phyloP scores from a whole-genome alignment of 352 stramenopile species.

The Plasmopara muralis region DNA sequence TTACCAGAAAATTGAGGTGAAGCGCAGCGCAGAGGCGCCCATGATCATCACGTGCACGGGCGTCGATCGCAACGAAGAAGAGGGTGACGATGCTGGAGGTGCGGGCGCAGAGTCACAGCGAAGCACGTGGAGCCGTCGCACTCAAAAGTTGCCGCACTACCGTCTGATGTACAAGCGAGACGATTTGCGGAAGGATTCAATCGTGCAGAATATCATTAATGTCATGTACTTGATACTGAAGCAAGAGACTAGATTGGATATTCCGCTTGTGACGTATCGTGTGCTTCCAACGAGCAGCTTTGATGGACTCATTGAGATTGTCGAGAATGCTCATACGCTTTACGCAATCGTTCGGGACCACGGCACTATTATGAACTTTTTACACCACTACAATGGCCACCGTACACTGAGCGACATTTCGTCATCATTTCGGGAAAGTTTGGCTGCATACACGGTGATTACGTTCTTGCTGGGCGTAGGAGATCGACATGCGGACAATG shows the following conservation, averaged over 20 bases:
- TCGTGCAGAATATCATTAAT: conserved; percentile 87
- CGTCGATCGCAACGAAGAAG: conserved; percentile 67
- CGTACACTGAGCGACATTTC: conserved; percentile 82
- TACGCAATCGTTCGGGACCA: conserved; percentile 84
- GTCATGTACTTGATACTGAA: conserved; percentile 87
- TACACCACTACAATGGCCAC: conserved; percentile 82
- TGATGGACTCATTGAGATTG: conserved; percentile 81
- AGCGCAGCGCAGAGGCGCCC: conserved; percentile 72
- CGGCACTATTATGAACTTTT: conserved; percentile 75
- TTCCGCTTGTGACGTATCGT: conserved; percentile 81
- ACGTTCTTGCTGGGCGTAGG: conserved; percentile 99
- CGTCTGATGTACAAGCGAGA: conserved; percentile 86
- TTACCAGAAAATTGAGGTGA: conserved; percentile 69
- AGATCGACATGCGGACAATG: conserved; percentile 98
- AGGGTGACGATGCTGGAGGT: conserved; percentile 30
- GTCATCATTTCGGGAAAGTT: conserved; percentile 83
- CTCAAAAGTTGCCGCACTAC: conserved; percentile 45
- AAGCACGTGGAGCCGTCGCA: conserved; percentile 27
- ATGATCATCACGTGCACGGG: conserved; percentile 79
- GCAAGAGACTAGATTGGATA: conserved; percentile 71
- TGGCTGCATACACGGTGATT: conserved; percentile 98
- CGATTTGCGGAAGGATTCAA: conserved; percentile 76
- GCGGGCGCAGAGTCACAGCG: conserved; percentile 24
- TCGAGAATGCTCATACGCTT: conserved; percentile 79
- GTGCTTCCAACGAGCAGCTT: conserved; percentile 80